Evolutionary conservation across 2,329 filamentous ascomycete genomes (phyloP).

Genomic region (Didymella pinodella): DNA sequence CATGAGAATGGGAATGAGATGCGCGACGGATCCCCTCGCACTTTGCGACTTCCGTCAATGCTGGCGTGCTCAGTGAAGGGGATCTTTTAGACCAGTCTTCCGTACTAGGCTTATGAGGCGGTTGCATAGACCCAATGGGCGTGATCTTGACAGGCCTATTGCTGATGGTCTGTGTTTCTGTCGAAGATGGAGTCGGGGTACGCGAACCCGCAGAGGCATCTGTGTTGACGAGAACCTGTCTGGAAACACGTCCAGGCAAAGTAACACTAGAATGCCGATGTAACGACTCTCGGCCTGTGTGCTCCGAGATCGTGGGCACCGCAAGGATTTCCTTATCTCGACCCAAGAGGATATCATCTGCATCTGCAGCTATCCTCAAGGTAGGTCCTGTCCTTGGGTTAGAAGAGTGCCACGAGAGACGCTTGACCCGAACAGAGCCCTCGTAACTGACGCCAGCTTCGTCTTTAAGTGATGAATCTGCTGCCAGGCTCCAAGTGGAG

Average conservation of each 20-base stretch:
- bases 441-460: conserved; percentile 10
- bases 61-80: not conserved
- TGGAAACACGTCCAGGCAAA: conserved; percentile 23
- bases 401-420: conserved; percentile 29
- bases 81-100: conserved; percentile 1
- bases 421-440: conserved; percentile 29
- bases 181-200: conserved; percentile 16
- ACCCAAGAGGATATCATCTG: conserved; percentile 37
- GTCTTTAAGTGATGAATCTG: conserved; percentile 17
- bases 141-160: conserved; percentile 18
- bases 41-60: not conserved
- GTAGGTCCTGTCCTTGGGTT: conserved; percentile 27
- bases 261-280: conserved; percentile 21
- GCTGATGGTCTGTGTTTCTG: conserved; percentile 1
- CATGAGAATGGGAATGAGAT: not conserved
- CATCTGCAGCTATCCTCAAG: conserved; percentile 36
- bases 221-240: conserved; percentile 20
- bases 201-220: conserved; percentile 16
- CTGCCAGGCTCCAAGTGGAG: conserved; percentile 18
- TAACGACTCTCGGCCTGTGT: not conserved
- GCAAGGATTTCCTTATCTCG: conserved; percentile 14
- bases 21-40: too few relatives aligned
- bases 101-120: conserved; percentile 24
- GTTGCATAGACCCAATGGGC: conserved; percentile 38
- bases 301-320: conserved; percentile 19